phyloP scores from a whole-genome alignment of 2,329 filamentous ascomycete species.

The Talaromyces sp. region DNA sequence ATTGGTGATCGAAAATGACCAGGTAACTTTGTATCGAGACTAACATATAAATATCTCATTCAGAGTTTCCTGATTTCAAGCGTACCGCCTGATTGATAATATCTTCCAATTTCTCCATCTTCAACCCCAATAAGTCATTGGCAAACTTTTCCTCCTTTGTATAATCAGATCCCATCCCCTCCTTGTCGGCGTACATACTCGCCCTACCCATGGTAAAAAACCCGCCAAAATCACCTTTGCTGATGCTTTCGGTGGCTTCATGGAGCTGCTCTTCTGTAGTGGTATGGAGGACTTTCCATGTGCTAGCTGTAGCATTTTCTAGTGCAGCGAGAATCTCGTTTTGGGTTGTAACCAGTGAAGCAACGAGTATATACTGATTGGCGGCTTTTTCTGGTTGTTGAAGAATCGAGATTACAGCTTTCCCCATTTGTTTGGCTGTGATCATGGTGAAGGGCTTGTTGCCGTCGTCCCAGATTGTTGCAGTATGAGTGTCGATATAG shows the following conservation, averaged over 20 bases:
- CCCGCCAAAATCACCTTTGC: constrained; percentile 25
- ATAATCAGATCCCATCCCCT: not conserved
- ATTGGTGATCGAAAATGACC: not conserved
- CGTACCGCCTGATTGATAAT: not conserved
- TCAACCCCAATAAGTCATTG: constrained; percentile 25
- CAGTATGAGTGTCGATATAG: constrained; percentile 45
- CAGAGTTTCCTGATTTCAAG: not conserved
- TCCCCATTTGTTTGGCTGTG: constrained; percentile 52
- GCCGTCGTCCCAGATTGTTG: constrained; percentile 57
- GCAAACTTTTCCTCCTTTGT: constrained; percentile 21
- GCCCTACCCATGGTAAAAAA: constrained; percentile 13
- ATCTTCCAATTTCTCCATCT: constrained; percentile 20
- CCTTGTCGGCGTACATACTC: not conserved
- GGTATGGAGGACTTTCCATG: constrained; percentile 49
- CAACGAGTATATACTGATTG: constrained; percentile 58
- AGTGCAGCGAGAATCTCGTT: constrained; percentile 54
- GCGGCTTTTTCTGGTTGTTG: constrained; percentile 50
- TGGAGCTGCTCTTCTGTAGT: constrained; percentile 28
- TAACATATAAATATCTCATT: no score
- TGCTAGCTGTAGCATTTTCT: constrained; percentile 52
- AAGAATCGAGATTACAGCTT: constrained; percentile 52
- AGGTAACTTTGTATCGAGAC: no score
- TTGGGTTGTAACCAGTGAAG: constrained; percentile 58
- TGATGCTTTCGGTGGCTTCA: constrained; percentile 22
- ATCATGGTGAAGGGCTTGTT: constrained; percentile 51